Evolutionary conservation across 1,284 basidiomycete genomes (phyloP), one percentile per base, ranked within the genome.

Genomic region (Ceratobasidium sp.): DNA sequence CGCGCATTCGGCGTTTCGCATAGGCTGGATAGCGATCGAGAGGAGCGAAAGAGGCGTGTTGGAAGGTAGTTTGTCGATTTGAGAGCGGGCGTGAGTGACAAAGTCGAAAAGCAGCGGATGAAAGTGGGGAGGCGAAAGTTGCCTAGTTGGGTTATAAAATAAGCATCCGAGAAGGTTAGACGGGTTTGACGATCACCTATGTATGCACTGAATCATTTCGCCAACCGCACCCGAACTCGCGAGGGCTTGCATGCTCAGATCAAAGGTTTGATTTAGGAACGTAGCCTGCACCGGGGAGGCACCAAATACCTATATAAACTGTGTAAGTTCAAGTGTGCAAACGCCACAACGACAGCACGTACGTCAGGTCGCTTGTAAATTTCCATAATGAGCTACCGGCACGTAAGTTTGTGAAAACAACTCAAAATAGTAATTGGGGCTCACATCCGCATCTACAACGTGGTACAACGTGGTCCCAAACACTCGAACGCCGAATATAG

Each of bases 1-100:
- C 7, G 67, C 56, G 33, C 67, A 60, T 21, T 71, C 67, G 36
- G 58, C 42, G 21, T 71, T 71, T 53, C 38, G 67, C 56, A 71
- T 71, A 4, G 58, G 44, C 44, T 30, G 64, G 14, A 56, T 44
- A 3, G 23, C 38, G 23, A 67, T 14, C 11, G 64, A 56, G 11
- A 56, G 28, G 4, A 67, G 64, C 8, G 64, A 44, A 11, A 51
- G 9, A 3, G 64, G 23, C 21, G 38, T 42, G 51, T 53, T 42
- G 23, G 36, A 36, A 28, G 40, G 53, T 38, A 69, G 54, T 4
- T 23, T 54, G 2, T 18, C 5, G 9, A 69, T 53, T 58, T 48
- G 67, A 40, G 44, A 23, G 23, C 46, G 67, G 8, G 56, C 36
- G 28, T 71, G 56, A 12, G 30, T 21, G 30, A 71, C 58, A 44